phyloP scores from a whole-genome alignment of 768 basidiomycete genomes.

The Nevesoporus exiguus region DNA sequence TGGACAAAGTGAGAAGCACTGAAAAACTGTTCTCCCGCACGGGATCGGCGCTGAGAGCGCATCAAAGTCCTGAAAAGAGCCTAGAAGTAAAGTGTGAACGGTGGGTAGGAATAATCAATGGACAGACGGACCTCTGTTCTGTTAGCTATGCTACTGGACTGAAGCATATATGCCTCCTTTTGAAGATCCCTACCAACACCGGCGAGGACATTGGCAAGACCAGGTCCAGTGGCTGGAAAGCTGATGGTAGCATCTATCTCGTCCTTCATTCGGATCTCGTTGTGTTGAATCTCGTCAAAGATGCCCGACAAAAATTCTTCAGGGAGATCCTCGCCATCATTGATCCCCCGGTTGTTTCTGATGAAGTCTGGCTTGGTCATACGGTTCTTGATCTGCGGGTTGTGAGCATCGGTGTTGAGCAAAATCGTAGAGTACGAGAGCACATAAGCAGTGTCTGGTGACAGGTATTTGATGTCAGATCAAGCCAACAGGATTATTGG shows the following conservation, averaged over 20 bases:
- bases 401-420: constrained; percentile 97
- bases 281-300: constrained; percentile 85
- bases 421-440: constrained; percentile 93
- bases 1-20: constrained; percentile 96
- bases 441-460: constrained; percentile 85
- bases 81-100: constrained; percentile 36
- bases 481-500: neutral
- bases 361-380: constrained; percentile 93
- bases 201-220: constrained; percentile 77
- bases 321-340: constrained; percentile 84
- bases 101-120: neutral
- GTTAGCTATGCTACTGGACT: constrained; percentile 93
- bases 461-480: constrained; percentile 6
- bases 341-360: constrained; percentile 96
- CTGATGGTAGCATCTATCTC: constrained; percentile 65
- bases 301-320: constrained; percentile 77
- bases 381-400: constrained; percentile 87
- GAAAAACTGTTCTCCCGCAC: constrained; percentile 84
- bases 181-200: constrained; percentile 93
- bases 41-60: constrained; percentile 84
- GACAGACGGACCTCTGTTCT: constrained; percentile 78
- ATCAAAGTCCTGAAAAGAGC: constrained; percentile 91
- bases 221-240: constrained; percentile 52
- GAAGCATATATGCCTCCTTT: constrained; percentile 92
- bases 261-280: constrained; percentile 99